Evolutionary conservation across 495 filamentous ascomycete species (phyloP).

Genomic region (Cercophora sp.): DNA sequence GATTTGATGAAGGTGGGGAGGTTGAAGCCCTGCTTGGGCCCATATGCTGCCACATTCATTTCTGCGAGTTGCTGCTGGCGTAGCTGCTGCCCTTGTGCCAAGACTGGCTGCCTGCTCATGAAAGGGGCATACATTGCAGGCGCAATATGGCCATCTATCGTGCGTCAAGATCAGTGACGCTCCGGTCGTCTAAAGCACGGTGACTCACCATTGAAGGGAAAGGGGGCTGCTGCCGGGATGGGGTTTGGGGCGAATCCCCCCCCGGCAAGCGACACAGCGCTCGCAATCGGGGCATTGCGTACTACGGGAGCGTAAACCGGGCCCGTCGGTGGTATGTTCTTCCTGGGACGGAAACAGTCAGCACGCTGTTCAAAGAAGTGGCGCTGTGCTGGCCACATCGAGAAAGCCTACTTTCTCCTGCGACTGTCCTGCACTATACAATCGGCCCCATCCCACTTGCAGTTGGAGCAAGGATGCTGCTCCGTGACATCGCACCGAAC

Average conservation of each 20-base stretch:
- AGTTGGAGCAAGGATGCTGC: conserved; percentile 84
- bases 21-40: too few species aligned
- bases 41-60: conserved; percentile 48
- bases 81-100: neutral
- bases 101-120: neutral
- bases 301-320: too few species aligned
- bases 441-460: conserved; percentile 79
- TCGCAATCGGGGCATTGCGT: too few species aligned
- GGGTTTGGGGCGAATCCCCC: too few species aligned
- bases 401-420: conserved; percentile 68
- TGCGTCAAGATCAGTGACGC: neutral
- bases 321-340: neutral
- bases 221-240: neutral
- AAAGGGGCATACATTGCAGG: neutral
- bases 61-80: neutral
- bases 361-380: neutral
- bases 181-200: neutral
- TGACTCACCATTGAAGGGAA: neutral
- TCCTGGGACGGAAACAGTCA: neutral
- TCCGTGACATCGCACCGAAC: conserved; percentile 94
- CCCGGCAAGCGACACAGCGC: too few species aligned
- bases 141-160: neutral
- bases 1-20: neutral
- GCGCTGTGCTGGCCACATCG: neutral
- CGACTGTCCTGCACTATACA: conserved; percentile 90